Evolutionary conservation across 768 basidiomycete species (phyloP).

Genomic region (Suillus luteus): DNA sequence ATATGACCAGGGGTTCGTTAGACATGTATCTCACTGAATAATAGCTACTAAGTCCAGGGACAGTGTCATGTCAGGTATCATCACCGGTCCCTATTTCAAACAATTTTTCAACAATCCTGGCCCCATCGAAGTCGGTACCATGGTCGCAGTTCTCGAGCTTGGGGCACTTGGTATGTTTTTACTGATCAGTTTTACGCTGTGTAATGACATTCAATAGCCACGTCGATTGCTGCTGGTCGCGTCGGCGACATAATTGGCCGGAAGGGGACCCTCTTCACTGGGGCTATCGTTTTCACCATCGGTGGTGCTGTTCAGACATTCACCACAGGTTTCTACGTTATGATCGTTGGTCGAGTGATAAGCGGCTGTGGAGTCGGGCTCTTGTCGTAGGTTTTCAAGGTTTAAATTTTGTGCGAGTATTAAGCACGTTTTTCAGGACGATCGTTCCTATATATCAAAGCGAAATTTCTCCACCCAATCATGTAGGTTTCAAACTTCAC

Average conservation of each 20-base stretch:
- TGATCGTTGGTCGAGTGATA: constrained; percentile 82
- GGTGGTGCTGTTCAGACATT: constrained; percentile 88
- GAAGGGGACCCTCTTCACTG: constrained; percentile 79
- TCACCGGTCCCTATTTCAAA: constrained; percentile 82
- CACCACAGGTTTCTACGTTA: constrained; percentile 72
- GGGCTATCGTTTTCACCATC: constrained; percentile 81
- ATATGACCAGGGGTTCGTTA: constrained; percentile 78
- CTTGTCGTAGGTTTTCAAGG: constrained; percentile 61
- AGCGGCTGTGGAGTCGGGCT: constrained; percentile 91
- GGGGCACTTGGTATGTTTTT: constrained; percentile 77
- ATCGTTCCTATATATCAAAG: constrained; percentile 95
- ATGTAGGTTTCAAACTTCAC: constrained; percentile 48
- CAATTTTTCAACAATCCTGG: constrained; percentile 81
- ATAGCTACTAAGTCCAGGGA: constrained; percentile 1
- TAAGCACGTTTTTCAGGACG: constrained; percentile 51
- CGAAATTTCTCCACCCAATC: constrained; percentile 91
- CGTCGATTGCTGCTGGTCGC: constrained; percentile 86
- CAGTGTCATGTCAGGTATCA: constrained; percentile 90
- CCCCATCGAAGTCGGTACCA: constrained; percentile 79
- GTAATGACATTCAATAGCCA: constrained; percentile 50
- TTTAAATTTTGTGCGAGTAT: not conserved
- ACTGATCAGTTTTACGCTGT: not conserved
- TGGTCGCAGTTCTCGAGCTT: constrained; percentile 94
- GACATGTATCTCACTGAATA: constrained; percentile 14
- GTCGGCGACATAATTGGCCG: constrained; percentile 87